Evolutionary conservation across 331 rosid species (phyloP).

Genomic region (Malus hybrid): DNA sequence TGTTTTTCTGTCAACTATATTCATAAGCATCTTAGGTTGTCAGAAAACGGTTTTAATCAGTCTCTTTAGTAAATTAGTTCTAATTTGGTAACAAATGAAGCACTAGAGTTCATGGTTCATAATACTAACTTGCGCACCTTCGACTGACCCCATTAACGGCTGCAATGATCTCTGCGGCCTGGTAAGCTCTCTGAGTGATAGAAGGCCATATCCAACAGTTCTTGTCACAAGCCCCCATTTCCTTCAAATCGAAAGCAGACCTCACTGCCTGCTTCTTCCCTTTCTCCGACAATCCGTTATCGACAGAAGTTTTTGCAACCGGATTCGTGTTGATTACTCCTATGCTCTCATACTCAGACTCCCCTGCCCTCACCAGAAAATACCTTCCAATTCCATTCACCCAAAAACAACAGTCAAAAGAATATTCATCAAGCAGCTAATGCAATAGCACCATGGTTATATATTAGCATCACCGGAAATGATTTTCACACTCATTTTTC

Average conservation of each 20-base stretch:
- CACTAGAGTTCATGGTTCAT: not conserved
- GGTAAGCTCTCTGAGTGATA: conserved; percentile 94
- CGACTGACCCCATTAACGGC: conserved; percentile 61
- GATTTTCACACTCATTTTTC: not conserved
- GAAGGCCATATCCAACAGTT: conserved; percentile 98
- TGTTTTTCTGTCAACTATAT: too few relatives aligned
- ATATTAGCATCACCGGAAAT: not conserved
- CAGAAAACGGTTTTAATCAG: too few relatives aligned
- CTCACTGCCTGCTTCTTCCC: conserved; percentile 68
- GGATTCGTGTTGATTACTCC: conserved; percentile 88
- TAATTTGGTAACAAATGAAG: too few relatives aligned
- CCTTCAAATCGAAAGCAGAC: conserved; percentile 70
- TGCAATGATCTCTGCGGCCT: conserved; percentile 89
- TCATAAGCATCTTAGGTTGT: too few relatives aligned
- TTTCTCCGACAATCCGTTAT: conserved; percentile 69
- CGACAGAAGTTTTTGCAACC: conserved; percentile 79
- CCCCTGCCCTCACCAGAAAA: conserved; percentile 88
- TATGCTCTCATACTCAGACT: conserved; percentile 75
- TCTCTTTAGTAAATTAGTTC: too few relatives aligned
- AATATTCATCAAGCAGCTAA: not conserved
- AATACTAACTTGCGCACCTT: conserved; percentile 31
- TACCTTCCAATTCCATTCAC: conserved; percentile 39
- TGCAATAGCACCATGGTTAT: not conserved
- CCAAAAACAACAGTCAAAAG: conserved; percentile 1
- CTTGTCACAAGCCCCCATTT: conserved; percentile 72